phyloP scores from a whole-genome alignment of 768 basidiomycete genomes.

The Sporobolomyces roseus region DNA sequence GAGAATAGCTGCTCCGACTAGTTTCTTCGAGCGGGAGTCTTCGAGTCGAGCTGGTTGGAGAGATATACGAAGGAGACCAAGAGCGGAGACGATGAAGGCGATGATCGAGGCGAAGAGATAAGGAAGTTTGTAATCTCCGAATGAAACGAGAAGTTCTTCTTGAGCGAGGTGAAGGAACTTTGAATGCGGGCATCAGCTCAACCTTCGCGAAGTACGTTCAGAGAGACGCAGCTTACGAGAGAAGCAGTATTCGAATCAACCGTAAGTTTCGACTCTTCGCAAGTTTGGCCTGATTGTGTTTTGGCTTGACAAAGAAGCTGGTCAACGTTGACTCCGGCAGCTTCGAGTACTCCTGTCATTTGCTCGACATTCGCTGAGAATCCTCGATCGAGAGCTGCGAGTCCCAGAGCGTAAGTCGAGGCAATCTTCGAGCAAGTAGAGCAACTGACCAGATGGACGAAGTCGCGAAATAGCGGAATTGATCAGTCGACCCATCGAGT shows the following conservation, averaged over 20 bases:
- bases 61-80: not conserved
- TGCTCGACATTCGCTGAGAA: conserved; percentile 68
- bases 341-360: conserved; percentile 66
- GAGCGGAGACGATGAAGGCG: conserved; percentile 50
- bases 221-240: not conserved
- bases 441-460: conserved; percentile 55
- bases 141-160: conserved; percentile 69
- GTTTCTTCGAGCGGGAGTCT: not conserved
- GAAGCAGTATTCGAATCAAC: not conserved
- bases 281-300: not conserved
- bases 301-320: conserved; percentile 52
- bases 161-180: conserved; percentile 62
- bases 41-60: not conserved
- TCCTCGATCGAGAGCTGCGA: conserved; percentile 50
- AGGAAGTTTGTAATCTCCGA: conserved; percentile 82
- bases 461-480: conserved; percentile 80
- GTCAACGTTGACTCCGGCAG: conserved; percentile 62
- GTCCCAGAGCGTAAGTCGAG: not conserved
- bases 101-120: conserved; percentile 70
- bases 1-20: conserved; percentile 4
- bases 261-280: not conserved
- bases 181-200: not conserved
- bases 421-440: conserved; percentile 21
- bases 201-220: not conserved
- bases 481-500: conserved; percentile 69